Evolutionary conservation across 352 stramenopile species (phyloP).

Genomic region (Proteromonas lacertae): DNA sequence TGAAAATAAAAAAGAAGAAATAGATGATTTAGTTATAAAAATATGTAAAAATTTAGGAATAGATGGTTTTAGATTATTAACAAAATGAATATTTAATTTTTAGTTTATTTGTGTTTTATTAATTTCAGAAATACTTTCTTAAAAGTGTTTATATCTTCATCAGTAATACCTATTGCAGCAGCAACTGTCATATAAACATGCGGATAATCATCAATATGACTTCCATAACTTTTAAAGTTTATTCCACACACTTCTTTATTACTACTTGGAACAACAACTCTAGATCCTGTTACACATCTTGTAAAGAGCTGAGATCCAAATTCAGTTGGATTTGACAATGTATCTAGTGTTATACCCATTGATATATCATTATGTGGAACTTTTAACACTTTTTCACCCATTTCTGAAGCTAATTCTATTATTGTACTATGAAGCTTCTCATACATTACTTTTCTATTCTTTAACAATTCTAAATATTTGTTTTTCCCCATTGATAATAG

Average conservation of each 20-base stretch:
- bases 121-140: too few species aligned
- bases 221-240: slow-evolving; percentile 60
- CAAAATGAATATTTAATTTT: too few species aligned
- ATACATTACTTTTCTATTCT: slow-evolving; percentile 31
- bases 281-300: slow-evolving; percentile 63
- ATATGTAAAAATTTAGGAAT: too few species aligned
- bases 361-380: slow-evolving; percentile 58
- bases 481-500: slow-evolving; percentile 75
- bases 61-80: too few species aligned
- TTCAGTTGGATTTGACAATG: slow-evolving; percentile 21
- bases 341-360: slow-evolving; percentile 52
- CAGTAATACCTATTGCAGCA: slow-evolving; percentile 62
- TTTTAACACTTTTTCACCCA: slow-evolving; percentile 17
- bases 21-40: too few species aligned
- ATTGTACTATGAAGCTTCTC: slow-evolving; percentile 31
- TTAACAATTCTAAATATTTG: slow-evolving; percentile 44
- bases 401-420: slow-evolving; percentile 16
- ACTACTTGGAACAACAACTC: slow-evolving; percentile 33
- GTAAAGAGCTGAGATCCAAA: slow-evolving; percentile 95
- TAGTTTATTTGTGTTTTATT: too few species aligned
- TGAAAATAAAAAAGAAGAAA: too few species aligned
- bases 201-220: slow-evolving; percentile 31
- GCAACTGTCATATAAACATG: slow-evolving; percentile 76
- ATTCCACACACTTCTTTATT: slow-evolving; percentile 46
- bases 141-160: slow-evolving; percentile 26